Conservation (phyloP, 2,329 filamentous ascomycete species). For the Chaetomium sp. region DNA sequence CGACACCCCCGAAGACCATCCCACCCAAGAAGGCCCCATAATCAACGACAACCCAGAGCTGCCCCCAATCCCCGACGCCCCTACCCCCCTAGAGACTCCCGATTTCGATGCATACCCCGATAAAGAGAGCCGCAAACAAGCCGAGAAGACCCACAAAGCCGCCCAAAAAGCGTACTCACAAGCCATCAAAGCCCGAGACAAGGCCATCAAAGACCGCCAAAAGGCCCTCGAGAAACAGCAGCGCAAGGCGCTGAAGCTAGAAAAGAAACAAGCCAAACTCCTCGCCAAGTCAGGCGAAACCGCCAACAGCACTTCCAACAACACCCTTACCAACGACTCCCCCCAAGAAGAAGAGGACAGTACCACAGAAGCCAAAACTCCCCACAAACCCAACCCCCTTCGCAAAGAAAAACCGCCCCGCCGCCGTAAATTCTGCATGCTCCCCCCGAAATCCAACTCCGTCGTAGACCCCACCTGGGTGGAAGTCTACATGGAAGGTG, state of each 20-base stretch:
- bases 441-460: constrained; percentile 50
- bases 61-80: constrained; percentile 42
- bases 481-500: constrained; percentile 69
- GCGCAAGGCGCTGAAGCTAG: constrained; percentile 13
- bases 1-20: neutral
- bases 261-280: constrained; percentile 12
- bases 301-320: neutral
- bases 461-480: constrained; percentile 67
- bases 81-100: constrained; percentile 47
- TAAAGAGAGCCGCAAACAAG: constrained; percentile 59
- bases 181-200: constrained; percentile 60
- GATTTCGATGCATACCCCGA: constrained; percentile 55
- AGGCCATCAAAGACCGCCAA: constrained; percentile 51
- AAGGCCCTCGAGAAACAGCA: constrained; percentile 37
- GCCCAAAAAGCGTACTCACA: constrained; percentile 59
- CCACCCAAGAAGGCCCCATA: constrained; percentile 1
- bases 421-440: constrained; percentile 66
- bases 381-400: no score
- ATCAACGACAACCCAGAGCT: constrained; percentile 24
- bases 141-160: constrained; percentile 60
- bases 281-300: neutral
- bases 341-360: constrained; percentile 14
- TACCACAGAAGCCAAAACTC: constrained; percentile 25
- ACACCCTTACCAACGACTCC: constrained; percentile 15
- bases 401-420: constrained; percentile 34